Conservation (phyloP, 306 rosid genomes). For the Mucuna pruriens region DNA sequence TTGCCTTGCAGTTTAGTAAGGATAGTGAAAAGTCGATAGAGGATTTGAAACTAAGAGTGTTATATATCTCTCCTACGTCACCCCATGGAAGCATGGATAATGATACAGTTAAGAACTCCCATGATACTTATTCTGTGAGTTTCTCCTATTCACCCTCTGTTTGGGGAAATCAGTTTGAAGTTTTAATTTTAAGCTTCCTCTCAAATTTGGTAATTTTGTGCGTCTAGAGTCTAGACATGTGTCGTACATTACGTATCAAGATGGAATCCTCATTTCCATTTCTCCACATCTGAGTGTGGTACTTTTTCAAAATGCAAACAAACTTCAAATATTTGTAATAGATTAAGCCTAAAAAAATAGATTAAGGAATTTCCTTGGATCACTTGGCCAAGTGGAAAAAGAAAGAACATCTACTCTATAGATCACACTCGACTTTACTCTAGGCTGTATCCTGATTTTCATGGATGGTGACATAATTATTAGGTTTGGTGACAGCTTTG, state of each 20-base stretch:
- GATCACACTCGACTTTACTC: not conserved
- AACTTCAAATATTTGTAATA: not conserved
- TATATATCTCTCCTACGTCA: constrained; percentile 49
- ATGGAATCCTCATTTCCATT: not conserved
- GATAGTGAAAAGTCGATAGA: constrained; percentile 68
- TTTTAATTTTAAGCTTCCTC: not conserved
- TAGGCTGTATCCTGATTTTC: not conserved
- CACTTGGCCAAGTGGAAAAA: not conserved
- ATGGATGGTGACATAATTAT: not conserved
- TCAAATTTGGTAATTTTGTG: not conserved
- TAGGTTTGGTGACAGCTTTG: not conserved
- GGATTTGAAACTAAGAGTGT: constrained; percentile 77
- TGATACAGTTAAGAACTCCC: constrained; percentile 43
- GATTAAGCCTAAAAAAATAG: not conserved
- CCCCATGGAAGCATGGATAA: constrained; percentile 56
- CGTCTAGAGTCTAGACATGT: not conserved
- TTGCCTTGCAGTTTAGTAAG: constrained; percentile 63
- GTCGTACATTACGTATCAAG: not conserved
- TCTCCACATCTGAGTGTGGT: not conserved
- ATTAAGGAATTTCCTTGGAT: not conserved
- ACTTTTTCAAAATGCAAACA: not conserved
- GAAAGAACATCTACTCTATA: not conserved
- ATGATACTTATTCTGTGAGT: constrained; percentile 61
- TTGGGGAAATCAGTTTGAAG: constrained; percentile 7
- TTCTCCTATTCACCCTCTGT: not conserved